These are phyloP conservation scores for Boletales sp. DNA, from an alignment of 768 basidiomycete genomes.

Conservation along the genomic window DNA sequence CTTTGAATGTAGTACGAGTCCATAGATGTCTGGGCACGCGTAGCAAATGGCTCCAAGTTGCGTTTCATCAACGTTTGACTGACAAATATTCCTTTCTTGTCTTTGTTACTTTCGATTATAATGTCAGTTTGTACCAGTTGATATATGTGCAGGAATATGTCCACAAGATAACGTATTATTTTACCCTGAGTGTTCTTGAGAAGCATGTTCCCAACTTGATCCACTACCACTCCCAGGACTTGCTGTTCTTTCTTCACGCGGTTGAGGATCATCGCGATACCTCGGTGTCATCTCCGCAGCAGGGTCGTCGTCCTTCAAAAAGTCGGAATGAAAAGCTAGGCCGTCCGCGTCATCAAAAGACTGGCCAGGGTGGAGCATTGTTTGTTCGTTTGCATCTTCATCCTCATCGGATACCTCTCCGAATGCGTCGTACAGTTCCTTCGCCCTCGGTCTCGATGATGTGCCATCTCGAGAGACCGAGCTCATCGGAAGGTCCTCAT, in stretches of 20 bases:
- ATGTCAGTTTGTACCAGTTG: slow-evolving; percentile 7
- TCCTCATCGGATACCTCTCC: slow-evolving; percentile 86
- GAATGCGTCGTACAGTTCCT: slow-evolving; percentile 96
- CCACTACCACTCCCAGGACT: slow-evolving; percentile 41
- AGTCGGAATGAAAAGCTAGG: slow-evolving; percentile 71
- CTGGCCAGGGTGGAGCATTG: slow-evolving; percentile 46
- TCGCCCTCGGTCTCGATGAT: slow-evolving; percentile 51
- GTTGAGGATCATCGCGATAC: slow-evolving; percentile 55
- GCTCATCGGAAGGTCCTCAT: slow-evolving; percentile 76
- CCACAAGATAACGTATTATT: slow-evolving; percentile 10
- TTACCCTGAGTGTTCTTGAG: slow-evolving; percentile 32
- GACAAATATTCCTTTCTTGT: not conserved
- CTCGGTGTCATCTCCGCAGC: slow-evolving; percentile 27
- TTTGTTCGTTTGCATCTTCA: slow-evolving; percentile 73
- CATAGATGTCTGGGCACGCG: slow-evolving; percentile 73
- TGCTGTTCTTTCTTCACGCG: slow-evolving; percentile 13
- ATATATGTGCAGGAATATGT: slow-evolving; percentile 22
- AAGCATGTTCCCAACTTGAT: slow-evolving; percentile 77
- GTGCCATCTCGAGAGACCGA: slow-evolving; percentile 46
- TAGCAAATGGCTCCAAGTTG: slow-evolving; percentile 81
- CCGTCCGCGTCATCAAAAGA: slow-evolving; percentile 34
- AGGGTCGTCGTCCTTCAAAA: slow-evolving; percentile 77
- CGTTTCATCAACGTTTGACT: slow-evolving; percentile 50
- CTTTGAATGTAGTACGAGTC: slow-evolving; percentile 70
- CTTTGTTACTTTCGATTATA: slow-evolving; percentile 9